phyloP scores from a whole-genome alignment of 768 basidiomycete species.

The Mycena crocata region DNA sequence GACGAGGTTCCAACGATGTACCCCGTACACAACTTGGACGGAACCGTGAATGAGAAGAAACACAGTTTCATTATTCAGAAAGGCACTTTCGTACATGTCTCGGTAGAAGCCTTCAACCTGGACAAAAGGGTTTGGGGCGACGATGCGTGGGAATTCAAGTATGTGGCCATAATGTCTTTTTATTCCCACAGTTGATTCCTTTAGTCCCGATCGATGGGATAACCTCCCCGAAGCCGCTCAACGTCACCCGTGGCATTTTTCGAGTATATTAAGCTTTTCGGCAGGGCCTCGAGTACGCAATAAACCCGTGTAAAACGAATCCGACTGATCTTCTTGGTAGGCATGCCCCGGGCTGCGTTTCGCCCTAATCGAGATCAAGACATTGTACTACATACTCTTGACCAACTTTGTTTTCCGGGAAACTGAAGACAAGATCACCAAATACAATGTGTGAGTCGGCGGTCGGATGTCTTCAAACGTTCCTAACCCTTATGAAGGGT shows the following conservation, averaged over 20 bases:
- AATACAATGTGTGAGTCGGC: slow-evolving; percentile 69
- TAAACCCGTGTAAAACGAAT: not conserved
- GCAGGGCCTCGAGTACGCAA: slow-evolving; percentile 80
- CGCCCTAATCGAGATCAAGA: slow-evolving; percentile 87
- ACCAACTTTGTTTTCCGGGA: slow-evolving; percentile 72
- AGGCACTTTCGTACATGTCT: slow-evolving; percentile 81
- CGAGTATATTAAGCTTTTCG: slow-evolving; percentile 81
- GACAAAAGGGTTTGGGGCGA: slow-evolving; percentile 84
- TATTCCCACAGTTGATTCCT: not conserved
- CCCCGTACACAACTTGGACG: slow-evolving; percentile 66
- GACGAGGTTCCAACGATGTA: slow-evolving; percentile 81
- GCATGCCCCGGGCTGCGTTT: slow-evolving; percentile 88
- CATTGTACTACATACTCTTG: slow-evolving; percentile 76
- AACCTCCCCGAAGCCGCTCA: slow-evolving; percentile 75
- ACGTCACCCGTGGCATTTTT: slow-evolving; percentile 78
- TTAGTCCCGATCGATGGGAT: slow-evolving; percentile 86
- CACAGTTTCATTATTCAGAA: slow-evolving; percentile 66
- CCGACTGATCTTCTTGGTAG: slow-evolving; percentile 49
- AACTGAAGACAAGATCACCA: slow-evolving; percentile 64
- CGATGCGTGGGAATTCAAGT: slow-evolving; percentile 88
- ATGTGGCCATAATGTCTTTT: slow-evolving; percentile 35
- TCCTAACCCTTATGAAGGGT: slow-evolving; percentile 53
- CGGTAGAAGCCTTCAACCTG: slow-evolving; percentile 83
- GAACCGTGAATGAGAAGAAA: slow-evolving; percentile 53
- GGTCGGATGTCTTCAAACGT: not conserved